Evolutionary conservation across 805 yeast species (phyloP).

Genomic region (Pichia nanzhaoensis): DNA sequence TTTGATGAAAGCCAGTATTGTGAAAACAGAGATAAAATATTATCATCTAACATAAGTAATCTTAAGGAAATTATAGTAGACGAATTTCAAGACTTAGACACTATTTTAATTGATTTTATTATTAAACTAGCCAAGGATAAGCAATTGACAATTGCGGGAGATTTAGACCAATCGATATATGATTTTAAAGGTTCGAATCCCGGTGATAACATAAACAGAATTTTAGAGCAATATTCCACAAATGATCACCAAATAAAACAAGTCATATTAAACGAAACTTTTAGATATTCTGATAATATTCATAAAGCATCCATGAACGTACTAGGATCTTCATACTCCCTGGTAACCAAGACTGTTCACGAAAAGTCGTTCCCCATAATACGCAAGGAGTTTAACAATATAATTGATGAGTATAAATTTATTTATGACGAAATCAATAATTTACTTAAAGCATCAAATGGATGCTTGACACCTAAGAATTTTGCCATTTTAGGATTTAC

Average conservation of each 20-base stretch:
- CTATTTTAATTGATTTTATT: constrained; percentile 41
- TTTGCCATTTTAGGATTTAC: constrained; percentile 48
- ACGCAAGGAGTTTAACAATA: constrained; percentile 23
- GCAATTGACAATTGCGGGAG: constrained; percentile 66
- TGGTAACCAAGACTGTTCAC: constrained; percentile 17
- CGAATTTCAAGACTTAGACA: constrained; percentile 68
- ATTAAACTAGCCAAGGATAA: constrained; percentile 31
- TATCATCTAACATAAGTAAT: not conserved
- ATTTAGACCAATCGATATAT: constrained; percentile 64
- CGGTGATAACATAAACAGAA: constrained; percentile 20
- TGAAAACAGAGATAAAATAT: not conserved
- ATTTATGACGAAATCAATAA: constrained; percentile 39
- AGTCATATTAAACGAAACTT: constrained; percentile 43
- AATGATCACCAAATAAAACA: constrained; percentile 18
- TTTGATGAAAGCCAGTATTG: not conserved
- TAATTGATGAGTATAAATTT: constrained; percentile 36
- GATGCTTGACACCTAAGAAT: constrained; percentile 38
- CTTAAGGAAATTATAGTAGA: constrained; percentile 41
- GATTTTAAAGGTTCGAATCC: constrained; percentile 51
- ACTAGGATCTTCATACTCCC: constrained; percentile 14
- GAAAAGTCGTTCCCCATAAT: constrained; percentile 19
- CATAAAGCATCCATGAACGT: constrained; percentile 35
- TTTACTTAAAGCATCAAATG: constrained; percentile 36
- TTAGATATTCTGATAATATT: constrained; percentile 57
- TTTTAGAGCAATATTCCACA: constrained; percentile 15